Evolutionary conservation across 2,329 filamentous ascomycete genomes (phyloP).

Genomic region (Alternaria infectoria): DNA sequence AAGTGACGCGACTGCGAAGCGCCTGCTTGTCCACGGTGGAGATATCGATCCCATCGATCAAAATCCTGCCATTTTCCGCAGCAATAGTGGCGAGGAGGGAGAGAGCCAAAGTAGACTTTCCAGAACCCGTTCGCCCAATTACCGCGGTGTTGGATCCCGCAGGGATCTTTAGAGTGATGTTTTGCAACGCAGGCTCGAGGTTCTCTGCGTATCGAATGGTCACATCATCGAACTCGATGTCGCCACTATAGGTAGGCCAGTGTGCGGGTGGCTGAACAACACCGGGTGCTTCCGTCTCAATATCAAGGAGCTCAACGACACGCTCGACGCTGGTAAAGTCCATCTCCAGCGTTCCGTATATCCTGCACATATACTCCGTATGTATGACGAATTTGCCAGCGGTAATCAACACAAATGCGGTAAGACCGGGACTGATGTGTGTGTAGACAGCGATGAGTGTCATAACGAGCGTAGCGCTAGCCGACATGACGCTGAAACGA

Average conservation of each 20-base stretch:
- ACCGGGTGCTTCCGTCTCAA: slow-evolving; percentile 76
- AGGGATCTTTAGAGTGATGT: slow-evolving; percentile 75
- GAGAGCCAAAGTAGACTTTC: slow-evolving; percentile 78
- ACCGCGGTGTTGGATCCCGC: slow-evolving; percentile 80
- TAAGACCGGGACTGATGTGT: slow-evolving; percentile 76
- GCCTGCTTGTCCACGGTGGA: slow-evolving; percentile 64
- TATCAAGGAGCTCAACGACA: slow-evolving; percentile 78
- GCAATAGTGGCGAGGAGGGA: slow-evolving; percentile 62
- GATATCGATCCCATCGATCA: slow-evolving; percentile 67
- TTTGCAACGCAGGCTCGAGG: slow-evolving; percentile 73
- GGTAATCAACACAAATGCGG: slow-evolving; percentile 81
- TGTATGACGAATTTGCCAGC: slow-evolving; percentile 70
- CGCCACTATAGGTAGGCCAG: slow-evolving; percentile 76
- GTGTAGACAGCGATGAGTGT: slow-evolving; percentile 77
- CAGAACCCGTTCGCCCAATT: slow-evolving; percentile 77
- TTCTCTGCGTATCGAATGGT: slow-evolving; percentile 81
- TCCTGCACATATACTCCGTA: slow-evolving; percentile 76
- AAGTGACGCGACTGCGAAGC: slow-evolving; percentile 67
- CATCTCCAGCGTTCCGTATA: slow-evolving; percentile 86
- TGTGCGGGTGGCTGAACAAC: slow-evolving; percentile 71
- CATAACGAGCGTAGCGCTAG: slow-evolving; percentile 73
- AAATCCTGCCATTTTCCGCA: slow-evolving; percentile 62
- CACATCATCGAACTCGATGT: slow-evolving; percentile 77
- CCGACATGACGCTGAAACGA: slow-evolving; percentile 76
- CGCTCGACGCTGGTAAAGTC: slow-evolving; percentile 91